These are phyloP conservation scores for Globisporangium alternatum DNA, from an alignment of 352 stramenopile genomes.

Conservation along the genomic window DNA sequence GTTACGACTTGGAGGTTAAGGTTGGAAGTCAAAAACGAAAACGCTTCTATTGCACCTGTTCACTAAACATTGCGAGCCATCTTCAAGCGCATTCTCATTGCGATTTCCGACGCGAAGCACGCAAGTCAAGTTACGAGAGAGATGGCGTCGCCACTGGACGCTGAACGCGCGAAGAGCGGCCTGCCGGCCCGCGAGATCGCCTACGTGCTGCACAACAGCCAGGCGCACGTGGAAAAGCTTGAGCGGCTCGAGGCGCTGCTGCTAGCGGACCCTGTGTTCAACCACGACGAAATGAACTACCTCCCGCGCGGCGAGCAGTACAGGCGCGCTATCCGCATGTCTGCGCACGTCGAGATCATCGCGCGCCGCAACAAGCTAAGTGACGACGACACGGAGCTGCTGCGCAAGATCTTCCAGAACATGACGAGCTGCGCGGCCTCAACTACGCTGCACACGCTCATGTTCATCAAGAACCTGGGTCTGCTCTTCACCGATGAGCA, in stretches of 20 bases:
- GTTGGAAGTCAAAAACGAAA: too few species aligned
- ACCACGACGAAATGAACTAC: conserved; percentile 66
- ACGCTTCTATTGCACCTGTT: too few species aligned
- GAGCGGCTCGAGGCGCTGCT: conserved; percentile 65
- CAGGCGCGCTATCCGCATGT: conserved; percentile 51
- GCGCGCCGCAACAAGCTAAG: conserved; percentile 44
- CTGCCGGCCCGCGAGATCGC: conserved; percentile 54
- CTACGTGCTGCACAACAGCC: conserved; percentile 58
- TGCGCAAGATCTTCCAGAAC: conserved; percentile 50
- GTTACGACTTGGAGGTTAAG: too few species aligned
- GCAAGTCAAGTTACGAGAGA: background rate
- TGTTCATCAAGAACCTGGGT: conserved; percentile 66
- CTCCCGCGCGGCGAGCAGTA: conserved; percentile 63
- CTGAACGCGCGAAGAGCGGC: conserved; percentile 43
- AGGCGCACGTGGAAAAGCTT: conserved; percentile 44
- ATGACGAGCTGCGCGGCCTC: conserved; percentile 53
- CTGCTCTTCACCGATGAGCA: conserved; percentile 73
- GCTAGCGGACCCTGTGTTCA: conserved; percentile 50
- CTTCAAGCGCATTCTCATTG: too few species aligned
- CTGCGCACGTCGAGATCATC: conserved; percentile 53
- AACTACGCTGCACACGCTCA: conserved; percentile 67
- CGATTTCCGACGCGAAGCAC: background rate
- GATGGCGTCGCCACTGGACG: conserved; percentile 11
- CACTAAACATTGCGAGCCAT: too few species aligned
- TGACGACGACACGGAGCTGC: conserved; percentile 55